These are phyloP conservation scores for Fraxinus ornus DNA, from an alignment of 305 asterid species.

Conservation along the genomic window DNA sequence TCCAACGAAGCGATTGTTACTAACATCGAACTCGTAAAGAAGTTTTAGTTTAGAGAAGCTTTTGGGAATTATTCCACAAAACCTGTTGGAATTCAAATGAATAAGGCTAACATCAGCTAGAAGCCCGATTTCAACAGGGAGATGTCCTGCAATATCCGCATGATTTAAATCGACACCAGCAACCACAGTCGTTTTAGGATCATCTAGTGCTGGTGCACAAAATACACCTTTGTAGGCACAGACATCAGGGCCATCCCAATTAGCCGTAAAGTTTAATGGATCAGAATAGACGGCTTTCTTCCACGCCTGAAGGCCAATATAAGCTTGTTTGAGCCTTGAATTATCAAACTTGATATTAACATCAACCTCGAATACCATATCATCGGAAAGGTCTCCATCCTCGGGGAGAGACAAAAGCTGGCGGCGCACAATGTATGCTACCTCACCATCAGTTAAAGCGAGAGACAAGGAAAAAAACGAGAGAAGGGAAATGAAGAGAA, in stretches of 20 bases:
- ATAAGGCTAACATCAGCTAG: conserved; percentile 54
- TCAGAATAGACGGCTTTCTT: conserved; percentile 54
- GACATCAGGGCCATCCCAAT: conserved; percentile 69
- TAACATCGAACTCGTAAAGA: conserved; percentile 59
- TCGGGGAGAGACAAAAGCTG: conserved; percentile 25
- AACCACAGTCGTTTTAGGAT: conserved; percentile 46
- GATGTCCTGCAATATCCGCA: conserved; percentile 68
- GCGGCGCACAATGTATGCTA: conserved; percentile 4
- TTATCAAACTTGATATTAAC: conserved; percentile 28
- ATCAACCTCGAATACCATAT: not conserved
- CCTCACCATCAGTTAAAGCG: not conserved
- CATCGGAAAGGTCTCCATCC: conserved; percentile 7
- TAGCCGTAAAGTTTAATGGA: conserved; percentile 49
- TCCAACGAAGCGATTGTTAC: conserved; percentile 73
- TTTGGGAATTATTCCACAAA: conserved; percentile 67
- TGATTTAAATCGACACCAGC: conserved; percentile 78
- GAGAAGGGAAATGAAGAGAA: not conserved
- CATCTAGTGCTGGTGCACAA: conserved; percentile 56
- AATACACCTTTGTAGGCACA: conserved; percentile 64
- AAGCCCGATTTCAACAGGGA: conserved; percentile 57
- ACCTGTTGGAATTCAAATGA: conserved; percentile 70
- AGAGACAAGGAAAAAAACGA: not conserved
- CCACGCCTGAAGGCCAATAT: conserved; percentile 64
- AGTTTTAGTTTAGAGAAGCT: conserved; percentile 40
- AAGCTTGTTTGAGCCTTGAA: conserved; percentile 47